Evolutionary conservation across 140 eudicot genomes (phyloP).

Genomic region (Ambrosia hybrid): DNA sequence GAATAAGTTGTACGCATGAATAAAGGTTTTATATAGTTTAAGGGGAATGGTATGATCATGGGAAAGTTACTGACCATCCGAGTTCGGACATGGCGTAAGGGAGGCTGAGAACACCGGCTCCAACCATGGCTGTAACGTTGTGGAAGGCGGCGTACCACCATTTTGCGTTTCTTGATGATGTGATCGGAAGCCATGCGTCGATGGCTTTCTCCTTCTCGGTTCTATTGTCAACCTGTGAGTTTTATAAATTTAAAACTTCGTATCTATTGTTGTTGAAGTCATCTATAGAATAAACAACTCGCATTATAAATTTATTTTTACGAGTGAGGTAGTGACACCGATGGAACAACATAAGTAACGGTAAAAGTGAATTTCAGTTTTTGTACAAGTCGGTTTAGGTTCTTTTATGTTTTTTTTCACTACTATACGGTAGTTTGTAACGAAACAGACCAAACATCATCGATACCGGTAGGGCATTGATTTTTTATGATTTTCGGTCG

Average conservation of each 20-base stretch:
- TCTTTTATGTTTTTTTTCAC: too few species aligned
- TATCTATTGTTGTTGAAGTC: too few species aligned
- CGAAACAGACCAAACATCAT: too few species aligned
- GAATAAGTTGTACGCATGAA: background rate
- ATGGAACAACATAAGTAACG: too few species aligned
- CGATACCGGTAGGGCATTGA: too few species aligned
- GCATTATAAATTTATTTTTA: too few species aligned
- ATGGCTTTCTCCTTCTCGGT: constrained; percentile 5
- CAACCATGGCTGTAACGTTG: constrained; percentile 25
- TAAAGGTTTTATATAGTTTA: background rate
- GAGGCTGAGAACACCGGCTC: constrained; percentile 18
- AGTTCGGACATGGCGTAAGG: constrained; percentile 20
- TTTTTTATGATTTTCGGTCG: too few species aligned
- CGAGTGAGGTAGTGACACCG: too few species aligned
- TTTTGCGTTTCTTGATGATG: constrained; percentile 17
- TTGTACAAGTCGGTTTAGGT: too few species aligned
- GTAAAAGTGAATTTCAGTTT: too few species aligned
- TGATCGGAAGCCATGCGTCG: constrained; percentile 21
- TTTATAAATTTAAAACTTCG: background rate
- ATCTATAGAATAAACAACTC: too few species aligned
- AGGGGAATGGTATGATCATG: background rate
- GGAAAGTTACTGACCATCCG: constrained; percentile 9
- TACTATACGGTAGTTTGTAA: too few species aligned
- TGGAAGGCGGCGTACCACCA: constrained; percentile 28
- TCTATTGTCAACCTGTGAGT: background rate